phyloP scores from a whole-genome alignment of 78 protist genomes.

The Emiliania huxleyi region DNA sequence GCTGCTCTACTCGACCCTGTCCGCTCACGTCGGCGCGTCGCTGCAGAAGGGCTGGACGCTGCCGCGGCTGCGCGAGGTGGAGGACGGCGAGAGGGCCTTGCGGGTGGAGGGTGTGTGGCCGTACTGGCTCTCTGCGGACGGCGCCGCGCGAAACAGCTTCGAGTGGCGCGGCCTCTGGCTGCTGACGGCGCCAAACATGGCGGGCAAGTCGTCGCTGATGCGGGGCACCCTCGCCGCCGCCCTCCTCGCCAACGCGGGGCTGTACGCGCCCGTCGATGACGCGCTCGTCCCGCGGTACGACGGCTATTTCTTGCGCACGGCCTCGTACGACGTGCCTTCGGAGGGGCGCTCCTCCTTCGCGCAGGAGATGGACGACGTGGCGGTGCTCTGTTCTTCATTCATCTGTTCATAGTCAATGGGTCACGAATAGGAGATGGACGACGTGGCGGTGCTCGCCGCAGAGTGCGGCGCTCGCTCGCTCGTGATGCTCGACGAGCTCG shows the following conservation, averaged over 20 bases:
- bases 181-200: constrained; percentile 45
- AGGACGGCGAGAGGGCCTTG: neutral
- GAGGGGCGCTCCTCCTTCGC: constrained; percentile 1
- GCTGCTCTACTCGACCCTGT: neutral
- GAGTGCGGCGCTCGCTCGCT: neutral
- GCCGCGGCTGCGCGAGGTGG: neutral
- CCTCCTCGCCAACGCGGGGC: constrained; percentile 39
- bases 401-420: too few species aligned
- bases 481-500: neutral
- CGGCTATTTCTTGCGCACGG: constrained; percentile 22
- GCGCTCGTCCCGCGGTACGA: constrained; percentile 35
- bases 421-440: neutral
- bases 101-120: neutral
- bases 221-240: neutral
- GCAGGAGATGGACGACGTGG: neutral
- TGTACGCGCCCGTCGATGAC: neutral
- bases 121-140: neutral
- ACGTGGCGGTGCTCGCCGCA: neutral
- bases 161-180: constrained; percentile 10
- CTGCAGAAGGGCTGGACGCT: neutral
- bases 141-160: neutral
- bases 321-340: constrained; percentile 17
- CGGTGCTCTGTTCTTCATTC: too few species aligned
- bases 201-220: constrained; percentile 36
- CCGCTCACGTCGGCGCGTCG: neutral